phyloP scores from a whole-genome alignment of 2,329 filamentous ascomycete genomes.

The Leptographium lundbergii region DNA sequence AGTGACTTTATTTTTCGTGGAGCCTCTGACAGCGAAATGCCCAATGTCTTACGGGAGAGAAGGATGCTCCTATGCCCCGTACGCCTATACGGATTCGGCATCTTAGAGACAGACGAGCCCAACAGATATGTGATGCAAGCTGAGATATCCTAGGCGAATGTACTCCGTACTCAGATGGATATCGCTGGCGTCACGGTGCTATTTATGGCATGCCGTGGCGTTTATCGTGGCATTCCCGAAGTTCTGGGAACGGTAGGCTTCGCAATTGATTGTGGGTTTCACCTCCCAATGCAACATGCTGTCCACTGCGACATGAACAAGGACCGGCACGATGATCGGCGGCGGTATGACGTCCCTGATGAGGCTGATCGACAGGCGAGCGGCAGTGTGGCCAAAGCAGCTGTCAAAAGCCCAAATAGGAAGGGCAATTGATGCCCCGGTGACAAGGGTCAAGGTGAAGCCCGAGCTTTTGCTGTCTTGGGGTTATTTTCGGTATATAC shows the following conservation, averaged over 20 bases:
- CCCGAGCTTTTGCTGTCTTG: not conserved
- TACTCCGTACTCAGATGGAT: too few relatives aligned
- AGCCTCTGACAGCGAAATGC: too few relatives aligned
- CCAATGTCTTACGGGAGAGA: too few relatives aligned
- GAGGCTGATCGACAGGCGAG: conserved; percentile 9
- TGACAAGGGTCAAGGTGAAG: not conserved
- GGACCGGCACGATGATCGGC: conserved; percentile 3
- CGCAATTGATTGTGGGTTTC: not conserved
- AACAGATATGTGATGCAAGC: too few relatives aligned
- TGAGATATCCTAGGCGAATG: too few relatives aligned
- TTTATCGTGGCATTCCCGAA: not conserved
- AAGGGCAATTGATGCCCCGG: not conserved
- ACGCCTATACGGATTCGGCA: too few relatives aligned
- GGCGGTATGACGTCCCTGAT: conserved; percentile 1
- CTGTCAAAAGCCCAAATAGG: not conserved
- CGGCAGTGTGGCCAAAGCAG: not conserved
- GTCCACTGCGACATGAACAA: not conserved
- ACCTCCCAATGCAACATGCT: not conserved
- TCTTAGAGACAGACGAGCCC: too few relatives aligned
- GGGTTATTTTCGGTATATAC: too few relatives aligned
- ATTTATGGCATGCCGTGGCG: not conserved
- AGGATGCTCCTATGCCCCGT: too few relatives aligned
- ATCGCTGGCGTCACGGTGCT: too few relatives aligned
- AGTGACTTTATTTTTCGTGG: too few relatives aligned
- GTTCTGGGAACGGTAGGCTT: not conserved